A percentile compares a stretch with the other conserved stretches of the same genome.
Conservation (phyloP, 2,329 filamentous ascomycete genomes). For the Colletotrichum sansevieriae region DNA sequence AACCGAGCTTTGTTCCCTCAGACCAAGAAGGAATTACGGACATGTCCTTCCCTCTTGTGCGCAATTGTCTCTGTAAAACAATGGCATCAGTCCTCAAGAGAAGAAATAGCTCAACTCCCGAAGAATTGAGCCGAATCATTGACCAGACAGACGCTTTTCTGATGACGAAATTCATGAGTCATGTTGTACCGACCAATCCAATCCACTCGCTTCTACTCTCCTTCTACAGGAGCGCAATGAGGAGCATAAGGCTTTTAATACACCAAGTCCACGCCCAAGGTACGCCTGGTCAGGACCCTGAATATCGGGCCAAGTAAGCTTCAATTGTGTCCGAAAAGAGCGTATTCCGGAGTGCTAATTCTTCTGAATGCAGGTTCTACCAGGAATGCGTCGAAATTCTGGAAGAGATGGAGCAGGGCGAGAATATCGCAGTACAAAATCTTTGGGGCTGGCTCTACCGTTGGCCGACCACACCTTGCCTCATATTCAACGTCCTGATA, state of each 20-base stretch:
- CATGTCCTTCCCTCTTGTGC: constrained; percentile 42
- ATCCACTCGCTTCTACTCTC: constrained; percentile 14
- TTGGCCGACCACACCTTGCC: constrained; percentile 38
- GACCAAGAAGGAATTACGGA: constrained; percentile 43
- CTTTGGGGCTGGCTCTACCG: constrained; percentile 42
- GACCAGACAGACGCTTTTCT: constrained; percentile 31
- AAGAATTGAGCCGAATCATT: constrained; percentile 27
- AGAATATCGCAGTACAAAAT: constrained; percentile 35
- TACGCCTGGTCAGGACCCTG: constrained; percentile 1
- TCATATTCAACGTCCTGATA: constrained; percentile 38
- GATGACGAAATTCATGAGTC: constrained; percentile 33
- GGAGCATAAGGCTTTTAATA: constrained; percentile 25
- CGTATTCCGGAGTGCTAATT: neutral
- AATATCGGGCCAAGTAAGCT: constrained; percentile 27
- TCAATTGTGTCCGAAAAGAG: neutral
- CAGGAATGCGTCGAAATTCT: constrained; percentile 40
- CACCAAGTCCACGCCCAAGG: neutral
- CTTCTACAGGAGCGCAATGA: constrained; percentile 18
- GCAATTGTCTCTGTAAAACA: constrained; percentile 26
- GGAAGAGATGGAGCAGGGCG: constrained; percentile 40
- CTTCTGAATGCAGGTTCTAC: constrained; percentile 6
- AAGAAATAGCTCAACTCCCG: constrained; percentile 18
- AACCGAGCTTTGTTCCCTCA: constrained; percentile 35
- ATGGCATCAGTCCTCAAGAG: constrained; percentile 16
- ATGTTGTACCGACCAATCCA: constrained; percentile 10